Evolutionary conservation across 1,139 yeast genomes (phyloP).

Genomic region (Arxiozyma heterogenica): DNA sequence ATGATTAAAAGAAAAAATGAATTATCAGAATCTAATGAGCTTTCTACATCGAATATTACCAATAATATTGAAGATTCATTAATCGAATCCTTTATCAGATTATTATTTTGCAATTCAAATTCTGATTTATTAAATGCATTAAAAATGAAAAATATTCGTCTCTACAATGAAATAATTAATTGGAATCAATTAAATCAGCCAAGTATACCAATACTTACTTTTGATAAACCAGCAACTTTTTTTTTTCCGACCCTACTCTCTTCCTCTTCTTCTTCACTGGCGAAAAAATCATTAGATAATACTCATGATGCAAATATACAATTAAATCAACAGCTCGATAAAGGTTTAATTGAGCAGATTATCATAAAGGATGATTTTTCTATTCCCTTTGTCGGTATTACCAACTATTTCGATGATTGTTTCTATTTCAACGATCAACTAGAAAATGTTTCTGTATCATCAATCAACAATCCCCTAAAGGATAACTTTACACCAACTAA

Average conservation of each 20-base stretch:
- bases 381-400: constrained; percentile 25
- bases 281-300: too few relatives aligned
- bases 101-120: not conserved
- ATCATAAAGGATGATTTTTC: constrained; percentile 27
- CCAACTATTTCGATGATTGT: constrained; percentile 12
- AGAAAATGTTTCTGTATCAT: constrained; percentile 16
- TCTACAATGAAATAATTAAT: constrained; percentile 30
- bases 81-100: constrained; percentile 46
- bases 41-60: not conserved
- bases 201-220: not conserved
- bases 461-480: not conserved
- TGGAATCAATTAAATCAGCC: constrained; percentile 13
- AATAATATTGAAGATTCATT: not conserved
- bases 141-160: constrained; percentile 46
- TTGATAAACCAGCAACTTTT: not conserved
- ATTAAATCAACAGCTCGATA: not conserved
- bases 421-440: constrained; percentile 14
- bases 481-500: not conserved
- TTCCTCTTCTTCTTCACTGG: too few relatives aligned
- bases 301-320: not conserved
- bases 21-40: not conserved
- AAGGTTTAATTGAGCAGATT: not conserved
- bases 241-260: too few relatives aligned
- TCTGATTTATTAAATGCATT: constrained; percentile 32
- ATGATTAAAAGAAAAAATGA: not conserved